phyloP scores from a whole-genome alignment of 2,329 filamentous ascomycete species.

The Beauveria caledonica region DNA sequence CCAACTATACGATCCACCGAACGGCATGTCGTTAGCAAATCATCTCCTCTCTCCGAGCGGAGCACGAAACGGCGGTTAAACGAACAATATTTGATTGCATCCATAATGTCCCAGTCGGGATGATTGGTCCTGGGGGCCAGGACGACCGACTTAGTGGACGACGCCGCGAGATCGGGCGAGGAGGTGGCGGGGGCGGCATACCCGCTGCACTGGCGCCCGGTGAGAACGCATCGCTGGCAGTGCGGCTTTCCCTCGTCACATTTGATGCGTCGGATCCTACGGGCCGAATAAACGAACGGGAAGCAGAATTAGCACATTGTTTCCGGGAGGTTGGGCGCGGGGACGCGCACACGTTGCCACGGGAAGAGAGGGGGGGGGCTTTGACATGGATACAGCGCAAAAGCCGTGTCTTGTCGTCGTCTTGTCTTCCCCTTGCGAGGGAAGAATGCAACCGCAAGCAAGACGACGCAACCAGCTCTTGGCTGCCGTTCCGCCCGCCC shows the following conservation, averaged over 20 bases:
- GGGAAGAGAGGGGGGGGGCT: background rate
- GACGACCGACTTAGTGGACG: background rate
- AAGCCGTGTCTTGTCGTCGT: background rate
- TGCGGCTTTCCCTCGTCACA: constrained; percentile 10
- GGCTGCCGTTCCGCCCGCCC: background rate
- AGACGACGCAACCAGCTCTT: background rate
- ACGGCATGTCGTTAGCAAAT: background rate
- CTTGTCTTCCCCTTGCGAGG: too few species aligned
- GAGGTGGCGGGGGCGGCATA: background rate
- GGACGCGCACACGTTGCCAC: background rate
- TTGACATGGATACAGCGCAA: background rate
- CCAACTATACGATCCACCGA: background rate
- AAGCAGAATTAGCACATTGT: background rate
- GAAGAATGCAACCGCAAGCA: background rate
- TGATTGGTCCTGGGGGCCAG: background rate
- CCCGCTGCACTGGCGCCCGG: constrained; percentile 7
- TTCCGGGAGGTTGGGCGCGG: background rate
- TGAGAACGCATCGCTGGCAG: constrained; percentile 9
- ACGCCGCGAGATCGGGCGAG: background rate
- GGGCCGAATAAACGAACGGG: background rate
- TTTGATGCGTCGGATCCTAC: constrained; percentile 9
- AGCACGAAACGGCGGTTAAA: background rate
- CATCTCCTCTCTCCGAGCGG: background rate
- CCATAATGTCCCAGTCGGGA: constrained; percentile 7
- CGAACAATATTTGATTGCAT: constrained; percentile 10